Evolutionary conservation across 345 rosid species (phyloP).

Genomic region (Zanthoxylum bungeanum): DNA sequence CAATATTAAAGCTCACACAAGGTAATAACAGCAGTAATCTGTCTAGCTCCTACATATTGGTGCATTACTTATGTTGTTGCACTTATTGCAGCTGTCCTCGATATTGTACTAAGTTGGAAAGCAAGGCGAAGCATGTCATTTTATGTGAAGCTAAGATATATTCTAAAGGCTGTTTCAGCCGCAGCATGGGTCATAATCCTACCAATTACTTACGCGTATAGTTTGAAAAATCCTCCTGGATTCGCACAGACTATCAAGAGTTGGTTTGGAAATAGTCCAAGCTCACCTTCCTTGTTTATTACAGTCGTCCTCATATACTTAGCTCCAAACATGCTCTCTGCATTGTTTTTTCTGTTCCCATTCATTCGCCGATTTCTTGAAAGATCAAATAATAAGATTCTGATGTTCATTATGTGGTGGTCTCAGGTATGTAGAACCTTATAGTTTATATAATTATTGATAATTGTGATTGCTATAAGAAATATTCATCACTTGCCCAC

Average conservation of each 20-base stretch:
- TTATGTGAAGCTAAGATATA: conserved; percentile 48
- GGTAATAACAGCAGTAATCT: conserved; percentile 32
- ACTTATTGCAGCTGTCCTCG: conserved; percentile 44
- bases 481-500: neutral
- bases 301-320: conserved; percentile 44
- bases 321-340: conserved; percentile 51
- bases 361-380: conserved; percentile 48
- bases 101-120: conserved; percentile 48
- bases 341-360: conserved; percentile 48
- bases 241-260: conserved; percentile 41
- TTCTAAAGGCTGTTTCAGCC: conserved; percentile 44
- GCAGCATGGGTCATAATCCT: conserved; percentile 51
- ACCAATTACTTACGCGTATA: conserved; percentile 53
- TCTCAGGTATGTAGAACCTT: conserved; percentile 48
- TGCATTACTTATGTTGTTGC: neutral
- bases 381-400: conserved; percentile 41
- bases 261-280: conserved; percentile 48
- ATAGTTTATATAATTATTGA: neutral
- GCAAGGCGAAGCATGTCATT: conserved; percentile 46
- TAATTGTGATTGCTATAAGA: neutral
- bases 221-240: conserved; percentile 49
- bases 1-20: conserved; percentile 53
- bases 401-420: conserved; percentile 63
- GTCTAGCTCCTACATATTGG: neutral
- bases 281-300: conserved; percentile 46